Evolutionary conservation across 805 yeast species (phyloP), one percentile per base, ranked within the genome.

Genomic region (Yarrowia porcina): DNA sequence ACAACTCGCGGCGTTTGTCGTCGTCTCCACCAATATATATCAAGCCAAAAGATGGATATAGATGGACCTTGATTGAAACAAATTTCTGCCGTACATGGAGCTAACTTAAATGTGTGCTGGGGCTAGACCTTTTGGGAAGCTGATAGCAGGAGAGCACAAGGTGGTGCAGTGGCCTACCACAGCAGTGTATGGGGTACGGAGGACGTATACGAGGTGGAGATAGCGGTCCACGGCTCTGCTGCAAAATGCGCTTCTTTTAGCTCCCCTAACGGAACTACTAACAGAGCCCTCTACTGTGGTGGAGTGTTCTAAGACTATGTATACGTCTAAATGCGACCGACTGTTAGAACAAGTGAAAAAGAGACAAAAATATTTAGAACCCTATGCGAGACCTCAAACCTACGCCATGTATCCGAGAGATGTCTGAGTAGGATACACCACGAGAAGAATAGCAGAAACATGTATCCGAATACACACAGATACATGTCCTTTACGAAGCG

Each of bases 71-170:
- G 52, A 45, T 45, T 49, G 44, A 36, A 52, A 52, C 59, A 52
- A 52, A 35, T 52, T 52, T 52, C 44, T 35, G 59, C 44, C 59
- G 44, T 52, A 52, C 59, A 52, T 52, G 44, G 44, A 52, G 59
- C 59, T 52, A 52, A 52, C 59, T 52, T 52, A 23, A 52, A 35
- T 39, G 30, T 10, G 28, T 41, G 49, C 42, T 13, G 36, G 49
- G 56, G 39, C 56, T 49, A 49, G 56, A 49, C 56, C 39, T 21
- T 49, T 49, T 33, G 56, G 56, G 56, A 49, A 49, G 56, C 56
- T 32, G 56, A 49, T 49, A 49, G 39, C 56, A 32, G 39, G 56
- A 11, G 28, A 21, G 39, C 52, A n/a, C n/a, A 13, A 36, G 15
- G 10, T 33, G 5, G 36, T 30, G 28, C 30, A 32, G 30, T 23